Percentiles rank a stretch among this genome's conserved stretches.
phyloP scores from a whole-genome alignment of 2,329 filamentous ascomycete genomes.

The Penicillium italicum region DNA sequence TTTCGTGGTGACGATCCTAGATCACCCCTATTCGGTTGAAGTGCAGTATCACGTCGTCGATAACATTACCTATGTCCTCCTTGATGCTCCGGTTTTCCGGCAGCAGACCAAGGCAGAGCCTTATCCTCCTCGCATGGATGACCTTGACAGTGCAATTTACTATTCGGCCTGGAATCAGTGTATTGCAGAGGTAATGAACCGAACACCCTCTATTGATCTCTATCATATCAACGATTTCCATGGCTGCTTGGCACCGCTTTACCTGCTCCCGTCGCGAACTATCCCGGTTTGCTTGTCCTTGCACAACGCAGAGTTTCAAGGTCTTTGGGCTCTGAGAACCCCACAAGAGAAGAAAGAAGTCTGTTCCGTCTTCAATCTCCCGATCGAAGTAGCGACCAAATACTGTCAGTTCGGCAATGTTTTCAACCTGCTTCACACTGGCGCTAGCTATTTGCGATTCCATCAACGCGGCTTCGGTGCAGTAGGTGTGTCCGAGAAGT shows the following conservation, averaged over 20 bases:
- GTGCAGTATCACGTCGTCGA: constrained; percentile 62
- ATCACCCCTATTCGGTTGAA: constrained; percentile 57
- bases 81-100: constrained; percentile 65
- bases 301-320: constrained; percentile 69
- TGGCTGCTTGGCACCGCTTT: constrained; percentile 60
- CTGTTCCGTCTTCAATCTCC: constrained; percentile 61
- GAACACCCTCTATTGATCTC: constrained; percentile 57
- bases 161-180: constrained; percentile 69
- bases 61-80: constrained; percentile 66
- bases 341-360: constrained; percentile 60
- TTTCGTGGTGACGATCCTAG: constrained; percentile 61
- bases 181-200: constrained; percentile 60
- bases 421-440: constrained; percentile 65
- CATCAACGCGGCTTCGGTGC: constrained; percentile 66
- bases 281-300: constrained; percentile 62
- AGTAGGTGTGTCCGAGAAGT: constrained; percentile 67
- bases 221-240: constrained; percentile 68
- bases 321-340: constrained; percentile 64
- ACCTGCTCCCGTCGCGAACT: constrained; percentile 57
- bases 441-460: constrained; percentile 61
- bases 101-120: constrained; percentile 61
- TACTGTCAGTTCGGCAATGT: constrained; percentile 60
- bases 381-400: background rate
- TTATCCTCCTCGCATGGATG: constrained; percentile 66
- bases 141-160: constrained; percentile 64